These are phyloP conservation scores for Vitis labrusca DNA, from an alignment of 164 flowering plant genomes.

Conservation along the genomic window DNA sequence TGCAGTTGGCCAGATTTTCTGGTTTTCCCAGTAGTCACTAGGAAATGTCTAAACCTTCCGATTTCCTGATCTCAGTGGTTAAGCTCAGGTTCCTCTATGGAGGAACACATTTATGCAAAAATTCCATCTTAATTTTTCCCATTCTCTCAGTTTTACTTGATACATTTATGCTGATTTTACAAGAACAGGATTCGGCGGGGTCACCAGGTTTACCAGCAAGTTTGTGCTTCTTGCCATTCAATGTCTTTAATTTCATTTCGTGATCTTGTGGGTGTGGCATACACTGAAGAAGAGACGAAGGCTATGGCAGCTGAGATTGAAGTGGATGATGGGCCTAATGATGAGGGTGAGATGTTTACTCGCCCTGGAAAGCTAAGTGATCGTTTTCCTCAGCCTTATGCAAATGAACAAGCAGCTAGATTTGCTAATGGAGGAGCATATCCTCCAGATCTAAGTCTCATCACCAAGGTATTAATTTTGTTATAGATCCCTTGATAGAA, in stretches of 20 bases:
- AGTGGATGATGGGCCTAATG: slow-evolving; percentile 88
- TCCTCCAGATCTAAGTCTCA: slow-evolving; percentile 88
- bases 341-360: slow-evolving; percentile 91
- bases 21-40: too few species aligned
- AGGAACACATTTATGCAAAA: too few species aligned
- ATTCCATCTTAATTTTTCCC: too few species aligned
- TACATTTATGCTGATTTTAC: slow-evolving; percentile 1
- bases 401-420: slow-evolving; percentile 82
- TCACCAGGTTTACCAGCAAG: slow-evolving; percentile 87
- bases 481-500: background rate
- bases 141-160: too few species aligned
- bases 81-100: too few species aligned
- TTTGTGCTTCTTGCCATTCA: slow-evolving; percentile 93
- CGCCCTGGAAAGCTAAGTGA: slow-evolving; percentile 91
- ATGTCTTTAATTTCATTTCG: slow-evolving; percentile 83
- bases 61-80: too few species aligned
- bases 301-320: slow-evolving; percentile 95
- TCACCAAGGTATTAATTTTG: slow-evolving; percentile 58
- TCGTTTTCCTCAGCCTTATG: slow-evolving; percentile 80
- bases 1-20: too few species aligned
- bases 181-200: slow-evolving; percentile 80
- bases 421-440: slow-evolving; percentile 93
- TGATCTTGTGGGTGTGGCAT: slow-evolving; percentile 89
- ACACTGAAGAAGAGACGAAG: slow-evolving; percentile 80
- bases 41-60: too few species aligned